phyloP scores from a whole-genome alignment of 345 rosid species.

The Boechera stricta region DNA sequence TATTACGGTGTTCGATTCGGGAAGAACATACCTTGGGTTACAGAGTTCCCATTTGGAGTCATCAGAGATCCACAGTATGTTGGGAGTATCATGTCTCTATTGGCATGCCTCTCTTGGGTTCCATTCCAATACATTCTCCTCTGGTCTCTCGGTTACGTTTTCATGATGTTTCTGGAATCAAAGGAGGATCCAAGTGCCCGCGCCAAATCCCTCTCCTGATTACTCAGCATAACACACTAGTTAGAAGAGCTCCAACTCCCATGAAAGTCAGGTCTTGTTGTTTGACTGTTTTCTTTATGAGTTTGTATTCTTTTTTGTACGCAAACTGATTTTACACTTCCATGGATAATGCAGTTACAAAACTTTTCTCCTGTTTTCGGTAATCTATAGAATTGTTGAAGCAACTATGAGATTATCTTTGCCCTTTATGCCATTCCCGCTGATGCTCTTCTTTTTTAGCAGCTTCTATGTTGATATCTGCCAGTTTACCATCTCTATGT shows the following conservation, averaged over 20 bases:
- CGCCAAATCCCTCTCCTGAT: slow-evolving; percentile 64
- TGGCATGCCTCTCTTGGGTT: slow-evolving; percentile 77
- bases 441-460: background rate
- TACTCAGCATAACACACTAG: slow-evolving; percentile 8
- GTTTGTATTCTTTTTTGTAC: slow-evolving; percentile 14
- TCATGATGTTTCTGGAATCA: slow-evolving; percentile 72
- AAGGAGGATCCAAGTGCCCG: slow-evolving; percentile 72
- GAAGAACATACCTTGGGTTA: slow-evolving; percentile 80
- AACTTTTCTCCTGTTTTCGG: background rate
- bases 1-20: slow-evolving; percentile 92
- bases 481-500: background rate
- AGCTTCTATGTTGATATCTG: background rate
- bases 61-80: slow-evolving; percentile 92
- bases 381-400: slow-evolving; percentile 13
- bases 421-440: background rate
- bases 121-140: slow-evolving; percentile 80
- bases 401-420: background rate
- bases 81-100: slow-evolving; percentile 82
- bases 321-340: slow-evolving; percentile 18
- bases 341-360: slow-evolving; percentile 8
- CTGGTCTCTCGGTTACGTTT: slow-evolving; percentile 75
- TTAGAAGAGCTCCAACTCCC: background rate
- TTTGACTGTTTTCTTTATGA: background rate
- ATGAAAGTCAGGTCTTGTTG: background rate
- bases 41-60: slow-evolving; percentile 84